phyloP scores from a whole-genome alignment of 1,284 basidiomycete genomes.

The Ceratobasidium sp. region DNA sequence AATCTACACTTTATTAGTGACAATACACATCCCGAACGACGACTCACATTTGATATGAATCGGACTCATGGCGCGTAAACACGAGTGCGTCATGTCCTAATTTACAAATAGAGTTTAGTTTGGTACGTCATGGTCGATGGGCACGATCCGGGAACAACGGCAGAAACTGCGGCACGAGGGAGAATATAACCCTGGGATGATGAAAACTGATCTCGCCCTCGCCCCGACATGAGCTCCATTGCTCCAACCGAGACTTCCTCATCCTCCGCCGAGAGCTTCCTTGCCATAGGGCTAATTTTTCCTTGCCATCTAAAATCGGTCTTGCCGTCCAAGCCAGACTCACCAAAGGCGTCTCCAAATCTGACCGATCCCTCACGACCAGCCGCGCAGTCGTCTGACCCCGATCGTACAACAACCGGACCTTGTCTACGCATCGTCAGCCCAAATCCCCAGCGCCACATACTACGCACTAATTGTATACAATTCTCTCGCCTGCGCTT shows the following conservation, averaged over 20 bases:
- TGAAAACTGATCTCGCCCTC: too few relatives aligned
- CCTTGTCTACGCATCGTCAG: conserved; percentile 64
- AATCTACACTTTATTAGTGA: conserved; percentile 54
- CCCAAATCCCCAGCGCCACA: background rate
- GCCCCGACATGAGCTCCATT: too few relatives aligned
- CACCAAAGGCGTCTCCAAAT: conserved; percentile 74
- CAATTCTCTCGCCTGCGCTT: conserved; percentile 54
- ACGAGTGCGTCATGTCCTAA: conserved; percentile 86
- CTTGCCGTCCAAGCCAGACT: too few relatives aligned
- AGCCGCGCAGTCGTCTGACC: conserved; percentile 79
- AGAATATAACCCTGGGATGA: too few relatives aligned
- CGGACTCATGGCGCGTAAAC: conserved; percentile 87
- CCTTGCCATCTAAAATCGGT: too few relatives aligned
- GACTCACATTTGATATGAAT: conserved; percentile 82
- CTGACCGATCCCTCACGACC: conserved; percentile 68
- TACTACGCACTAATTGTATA: conserved; percentile 55
- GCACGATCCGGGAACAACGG: background rate
- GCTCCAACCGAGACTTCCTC: too few relatives aligned
- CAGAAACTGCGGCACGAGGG: too few relatives aligned
- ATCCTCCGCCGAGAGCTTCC: too few relatives aligned
- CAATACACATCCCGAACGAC: conserved; percentile 1
- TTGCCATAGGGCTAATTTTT: too few relatives aligned
- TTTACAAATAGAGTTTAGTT: conserved; percentile 18
- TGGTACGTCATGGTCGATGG: conserved; percentile 34
- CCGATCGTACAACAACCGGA: conserved; percentile 81